Evolutionary conservation across 371 early-diverging fungal species (phyloP).

Genomic region (Mortierella sp.): DNA sequence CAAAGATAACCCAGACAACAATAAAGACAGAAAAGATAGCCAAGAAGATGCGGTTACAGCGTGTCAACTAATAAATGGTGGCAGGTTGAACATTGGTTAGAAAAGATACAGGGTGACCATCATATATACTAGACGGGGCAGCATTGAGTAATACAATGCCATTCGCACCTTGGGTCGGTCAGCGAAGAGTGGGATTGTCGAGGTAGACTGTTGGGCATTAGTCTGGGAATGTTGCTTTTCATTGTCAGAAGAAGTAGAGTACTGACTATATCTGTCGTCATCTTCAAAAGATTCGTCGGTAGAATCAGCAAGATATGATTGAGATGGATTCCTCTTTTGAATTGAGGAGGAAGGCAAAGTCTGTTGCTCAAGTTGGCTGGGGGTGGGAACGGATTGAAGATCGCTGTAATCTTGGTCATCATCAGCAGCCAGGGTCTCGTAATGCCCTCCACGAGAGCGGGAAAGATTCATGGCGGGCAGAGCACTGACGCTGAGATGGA

Average conservation of each 20-base stretch:
- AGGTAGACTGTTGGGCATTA: neutral
- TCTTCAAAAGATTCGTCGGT: slow-evolving; percentile 23
- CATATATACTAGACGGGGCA: too few relatives aligned
- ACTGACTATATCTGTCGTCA: slow-evolving; percentile 12
- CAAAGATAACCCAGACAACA: slow-evolving; percentile 35
- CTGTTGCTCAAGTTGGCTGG: slow-evolving; percentile 18
- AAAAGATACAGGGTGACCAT: neutral
- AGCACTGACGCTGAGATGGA: neutral
- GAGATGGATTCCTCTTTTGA: slow-evolving; percentile 16
- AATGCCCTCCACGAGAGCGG: slow-evolving; percentile 36
- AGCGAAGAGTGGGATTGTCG: slow-evolving; percentile 4
- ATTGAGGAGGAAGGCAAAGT: neutral
- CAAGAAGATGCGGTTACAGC: slow-evolving; percentile 43
- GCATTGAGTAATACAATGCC: slow-evolving; percentile 1
- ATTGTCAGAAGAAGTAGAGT: slow-evolving; percentile 22
- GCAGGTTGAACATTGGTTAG: neutral
- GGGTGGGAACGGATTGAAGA: slow-evolving; percentile 35
- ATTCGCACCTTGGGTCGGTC: slow-evolving; percentile 34
- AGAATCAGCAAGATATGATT: neutral
- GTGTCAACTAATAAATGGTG: slow-evolving; percentile 27
- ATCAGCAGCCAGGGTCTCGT: slow-evolving; percentile 35
- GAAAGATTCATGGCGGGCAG: slow-evolving; percentile 24
- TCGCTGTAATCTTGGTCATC: slow-evolving; percentile 36
- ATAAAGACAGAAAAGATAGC: slow-evolving; percentile 24
- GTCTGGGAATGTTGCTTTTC: slow-evolving; percentile 19